Conservation (phyloP, 441 rosid species). For the Pelargonium cotyledonis region DNA sequence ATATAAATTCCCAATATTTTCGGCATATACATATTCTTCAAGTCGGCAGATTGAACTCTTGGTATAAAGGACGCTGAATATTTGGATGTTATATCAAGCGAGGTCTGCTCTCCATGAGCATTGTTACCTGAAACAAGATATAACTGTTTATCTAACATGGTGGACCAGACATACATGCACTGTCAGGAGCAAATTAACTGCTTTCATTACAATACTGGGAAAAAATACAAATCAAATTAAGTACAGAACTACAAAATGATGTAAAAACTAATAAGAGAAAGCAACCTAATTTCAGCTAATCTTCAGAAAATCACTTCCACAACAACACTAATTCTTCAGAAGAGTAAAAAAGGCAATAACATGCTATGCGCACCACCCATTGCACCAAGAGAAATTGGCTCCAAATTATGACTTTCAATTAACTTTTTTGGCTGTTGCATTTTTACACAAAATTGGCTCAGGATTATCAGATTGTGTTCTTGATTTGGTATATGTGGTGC, state of each 20-base stretch:
- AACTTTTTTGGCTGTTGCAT: neutral
- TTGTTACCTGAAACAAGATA: slow-evolving; percentile 23
- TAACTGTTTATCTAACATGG: neutral
- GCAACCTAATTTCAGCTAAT: neutral
- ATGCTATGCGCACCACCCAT: neutral
- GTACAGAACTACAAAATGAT: neutral
- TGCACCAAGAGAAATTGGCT: neutral
- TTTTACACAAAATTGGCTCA: neutral
- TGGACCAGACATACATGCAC: no score
- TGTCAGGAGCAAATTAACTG: no score
- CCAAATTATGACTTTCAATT: neutral
- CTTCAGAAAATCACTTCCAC: neutral
- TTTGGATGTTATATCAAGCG: neutral
- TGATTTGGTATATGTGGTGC: neutral
- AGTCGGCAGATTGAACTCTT: slow-evolving; percentile 16
- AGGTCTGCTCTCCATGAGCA: slow-evolving; percentile 2
- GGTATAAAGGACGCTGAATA: slow-evolving; percentile 13
- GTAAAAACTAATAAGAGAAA: neutral
- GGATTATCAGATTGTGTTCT: neutral
- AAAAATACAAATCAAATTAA: neutral
- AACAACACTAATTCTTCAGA: neutral
- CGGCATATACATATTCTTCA: slow-evolving; percentile 32
- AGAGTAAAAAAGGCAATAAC: neutral
- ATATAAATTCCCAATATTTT: slow-evolving; percentile 60
- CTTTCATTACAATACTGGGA: neutral